Percentiles rank a stretch among this genome's conserved stretches.
Evolutionary conservation across 352 stramenopile species (phyloP).

Genomic region (Globisporangium spiculum): DNA sequence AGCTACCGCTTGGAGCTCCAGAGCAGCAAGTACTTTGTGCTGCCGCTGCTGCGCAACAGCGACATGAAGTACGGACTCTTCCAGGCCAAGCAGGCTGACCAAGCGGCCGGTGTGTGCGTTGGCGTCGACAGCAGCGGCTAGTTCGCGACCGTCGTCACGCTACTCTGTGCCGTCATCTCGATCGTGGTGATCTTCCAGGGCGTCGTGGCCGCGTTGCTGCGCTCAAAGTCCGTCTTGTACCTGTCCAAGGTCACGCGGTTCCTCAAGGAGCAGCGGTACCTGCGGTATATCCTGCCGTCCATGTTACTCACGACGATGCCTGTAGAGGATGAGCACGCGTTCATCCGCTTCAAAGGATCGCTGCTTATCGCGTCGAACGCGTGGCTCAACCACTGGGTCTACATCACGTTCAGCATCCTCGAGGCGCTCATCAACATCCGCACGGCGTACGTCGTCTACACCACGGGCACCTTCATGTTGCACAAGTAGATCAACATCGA

Average conservation of each 20-base stretch:
- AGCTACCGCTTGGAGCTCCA: slow-evolving; percentile 24
- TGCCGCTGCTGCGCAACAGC: slow-evolving; percentile 3
- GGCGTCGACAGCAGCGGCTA: slow-evolving; percentile 12
- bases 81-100: slow-evolving; percentile 7
- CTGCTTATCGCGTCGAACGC: slow-evolving; percentile 9
- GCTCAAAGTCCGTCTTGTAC: slow-evolving; percentile 7
- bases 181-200: slow-evolving; percentile 23
- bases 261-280: slow-evolving; percentile 1
- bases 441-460: slow-evolving; percentile 12
- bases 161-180: slow-evolving; percentile 23
- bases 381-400: slow-evolving; percentile 21
- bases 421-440: slow-evolving; percentile 16
- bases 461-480: slow-evolving; percentile 19
- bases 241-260: slow-evolving; percentile 12
- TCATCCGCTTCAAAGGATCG: slow-evolving; percentile 16
- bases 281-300: neutral
- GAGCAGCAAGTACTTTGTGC: slow-evolving; percentile 21
- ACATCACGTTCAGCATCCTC: slow-evolving; percentile 14
- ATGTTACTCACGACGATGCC: slow-evolving; percentile 6
- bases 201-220: slow-evolving; percentile 17
- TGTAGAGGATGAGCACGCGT: neutral
- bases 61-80: slow-evolving; percentile 17
- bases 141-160: slow-evolving; percentile 13
- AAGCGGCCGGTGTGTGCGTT: slow-evolving; percentile 14
- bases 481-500: slow-evolving; percentile 8